Percentiles rank a stretch among this genome's conserved stretches.
phyloP scores from a whole-genome alignment of 169 alveolate genomes.

The Cryptosporidium xiaoi region DNA sequence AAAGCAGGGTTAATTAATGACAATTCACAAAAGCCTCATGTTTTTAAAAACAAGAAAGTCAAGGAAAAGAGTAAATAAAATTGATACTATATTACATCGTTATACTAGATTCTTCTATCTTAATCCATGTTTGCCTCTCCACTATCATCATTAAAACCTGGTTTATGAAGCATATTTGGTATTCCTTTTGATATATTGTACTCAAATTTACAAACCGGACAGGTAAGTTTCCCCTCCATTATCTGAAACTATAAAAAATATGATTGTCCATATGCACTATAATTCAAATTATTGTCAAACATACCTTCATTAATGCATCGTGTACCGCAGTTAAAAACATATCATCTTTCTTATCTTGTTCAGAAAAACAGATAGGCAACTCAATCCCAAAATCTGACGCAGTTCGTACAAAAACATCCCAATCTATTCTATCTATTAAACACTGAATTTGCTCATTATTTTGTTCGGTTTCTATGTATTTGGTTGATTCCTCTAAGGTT shows the following conservation, averaged over 20 bases:
- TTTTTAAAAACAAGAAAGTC: neutral
- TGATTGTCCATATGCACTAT: neutral
- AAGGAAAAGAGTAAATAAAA: conserved; percentile 1
- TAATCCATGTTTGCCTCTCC: neutral
- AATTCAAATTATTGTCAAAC: conserved; percentile 47
- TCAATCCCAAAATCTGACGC: conserved; percentile 73
- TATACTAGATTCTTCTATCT: neutral
- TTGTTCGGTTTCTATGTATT: conserved; percentile 64
- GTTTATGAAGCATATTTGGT: conserved; percentile 76
- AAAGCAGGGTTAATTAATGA: conserved; percentile 69
- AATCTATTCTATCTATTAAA: conserved; percentile 75
- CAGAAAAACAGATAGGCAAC: conserved; percentile 75
- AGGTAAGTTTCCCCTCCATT: conserved; percentile 76
- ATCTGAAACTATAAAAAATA: conserved; percentile 74
- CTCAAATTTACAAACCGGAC: conserved; percentile 76
- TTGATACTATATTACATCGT: neutral
- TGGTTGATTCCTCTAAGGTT: conserved; percentile 24
- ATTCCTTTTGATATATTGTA: conserved; percentile 78
- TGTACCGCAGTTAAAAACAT: conserved; percentile 72
- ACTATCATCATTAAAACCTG: neutral
- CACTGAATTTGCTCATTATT: conserved; percentile 58
- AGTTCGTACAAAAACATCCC: conserved; percentile 76
- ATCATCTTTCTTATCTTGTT: conserved; percentile 74
- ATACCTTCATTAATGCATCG: conserved; percentile 54
- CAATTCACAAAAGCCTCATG: neutral